These are phyloP conservation scores for Powellomyces hirtus DNA, from an alignment of 192 early-diverging fungal genomes.

Conservation along the genomic window DNA sequence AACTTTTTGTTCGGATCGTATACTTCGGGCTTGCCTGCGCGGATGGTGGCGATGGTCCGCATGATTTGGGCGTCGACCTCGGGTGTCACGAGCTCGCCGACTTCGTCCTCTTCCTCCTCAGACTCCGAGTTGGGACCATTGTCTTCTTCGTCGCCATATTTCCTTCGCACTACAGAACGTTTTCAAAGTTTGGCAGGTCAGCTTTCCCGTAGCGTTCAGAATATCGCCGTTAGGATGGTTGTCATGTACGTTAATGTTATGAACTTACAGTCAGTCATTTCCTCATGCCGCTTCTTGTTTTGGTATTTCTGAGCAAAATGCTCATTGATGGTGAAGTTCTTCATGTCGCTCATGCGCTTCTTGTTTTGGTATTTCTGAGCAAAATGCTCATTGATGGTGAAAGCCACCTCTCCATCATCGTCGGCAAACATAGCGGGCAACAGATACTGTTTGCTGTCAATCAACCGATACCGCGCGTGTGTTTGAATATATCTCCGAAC, in stretches of 20 bases:
- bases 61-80: constrained; percentile 91
- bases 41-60: constrained; percentile 82
- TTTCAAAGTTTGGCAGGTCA: not conserved
- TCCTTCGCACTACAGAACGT: constrained; percentile 53
- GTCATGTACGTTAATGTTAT: too few relatives aligned
- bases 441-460: too few relatives aligned
- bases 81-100: constrained; percentile 72
- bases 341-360: too few relatives aligned
- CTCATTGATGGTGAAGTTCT: constrained; percentile 46
- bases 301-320: constrained; percentile 67
- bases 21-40: constrained; percentile 71
- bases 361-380: constrained; percentile 64
- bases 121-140: constrained; percentile 58
- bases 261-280: constrained; percentile 58
- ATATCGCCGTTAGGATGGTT: too few relatives aligned
- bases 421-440: too few relatives aligned
- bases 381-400: constrained; percentile 47
- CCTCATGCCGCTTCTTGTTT: constrained; percentile 61
- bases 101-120: constrained; percentile 62
- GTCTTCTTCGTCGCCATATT: constrained; percentile 58
- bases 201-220: too few relatives aligned
- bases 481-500: too few relatives aligned
- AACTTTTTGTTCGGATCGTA: constrained; percentile 77
- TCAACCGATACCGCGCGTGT: too few relatives aligned
- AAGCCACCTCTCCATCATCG: constrained; percentile 30